Conservation (phyloP, 257 asterid genomes). For the Anisodus acutangulus region DNA sequence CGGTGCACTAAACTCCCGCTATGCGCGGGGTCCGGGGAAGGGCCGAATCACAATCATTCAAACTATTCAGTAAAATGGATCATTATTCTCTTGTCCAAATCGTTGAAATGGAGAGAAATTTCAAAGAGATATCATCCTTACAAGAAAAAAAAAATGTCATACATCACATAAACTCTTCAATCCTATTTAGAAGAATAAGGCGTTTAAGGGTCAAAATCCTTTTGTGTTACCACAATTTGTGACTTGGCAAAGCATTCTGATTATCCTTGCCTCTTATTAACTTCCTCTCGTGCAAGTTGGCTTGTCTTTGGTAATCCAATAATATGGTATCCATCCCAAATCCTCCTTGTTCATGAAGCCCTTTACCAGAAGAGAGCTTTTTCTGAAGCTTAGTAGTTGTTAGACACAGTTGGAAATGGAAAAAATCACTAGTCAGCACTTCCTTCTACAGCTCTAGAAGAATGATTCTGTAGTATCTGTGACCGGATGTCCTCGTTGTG, state of each 20-base stretch:
- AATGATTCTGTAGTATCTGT: slow-evolving; percentile 28
- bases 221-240: background rate
- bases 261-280: background rate
- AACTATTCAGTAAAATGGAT: background rate
- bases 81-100: background rate
- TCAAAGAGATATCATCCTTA: background rate
- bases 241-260: background rate
- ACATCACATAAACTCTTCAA: background rate
- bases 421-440: background rate
- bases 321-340: background rate
- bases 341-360: slow-evolving; percentile 14
- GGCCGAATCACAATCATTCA: background rate
- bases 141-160: background rate
- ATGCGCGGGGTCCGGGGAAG: no score
- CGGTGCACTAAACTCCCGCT: no score
- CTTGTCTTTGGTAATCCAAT: background rate
- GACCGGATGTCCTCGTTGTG: slow-evolving; percentile 32
- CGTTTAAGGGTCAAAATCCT: background rate
- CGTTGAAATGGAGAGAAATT: background rate
- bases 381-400: background rate
- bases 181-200: background rate
- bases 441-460: slow-evolving; percentile 24
- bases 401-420: background rate
- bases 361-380: background rate
- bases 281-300: background rate